A percentile compares a stretch with the other conserved stretches of the same genome.
Evolutionary conservation across 2,329 filamentous ascomycete species (phyloP).

Genomic region (Proliferodiscus dingleyae): DNA sequence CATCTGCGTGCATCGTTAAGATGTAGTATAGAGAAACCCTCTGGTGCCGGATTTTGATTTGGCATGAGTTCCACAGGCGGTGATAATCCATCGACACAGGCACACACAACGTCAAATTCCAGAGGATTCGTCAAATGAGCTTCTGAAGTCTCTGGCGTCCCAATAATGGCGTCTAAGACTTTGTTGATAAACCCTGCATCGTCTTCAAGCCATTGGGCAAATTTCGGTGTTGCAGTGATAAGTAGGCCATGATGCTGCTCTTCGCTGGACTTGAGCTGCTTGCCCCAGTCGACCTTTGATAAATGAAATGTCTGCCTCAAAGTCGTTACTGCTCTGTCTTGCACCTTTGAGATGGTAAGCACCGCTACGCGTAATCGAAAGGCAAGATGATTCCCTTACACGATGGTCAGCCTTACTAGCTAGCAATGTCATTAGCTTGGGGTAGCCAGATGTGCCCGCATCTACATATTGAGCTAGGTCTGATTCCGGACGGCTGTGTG

Average conservation of each 20-base stretch:
- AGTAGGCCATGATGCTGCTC: constrained; percentile 20
- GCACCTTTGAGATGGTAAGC: neutral
- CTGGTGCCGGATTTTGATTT: constrained; percentile 19
- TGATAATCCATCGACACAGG: constrained; percentile 51
- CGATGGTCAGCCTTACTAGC: neutral
- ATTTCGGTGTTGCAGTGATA: constrained; percentile 31
- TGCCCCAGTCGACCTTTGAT: neutral
- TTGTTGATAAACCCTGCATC: constrained; percentile 24
- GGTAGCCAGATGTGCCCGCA: too few species aligned
- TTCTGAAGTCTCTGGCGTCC: neutral
- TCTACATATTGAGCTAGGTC: too few species aligned
- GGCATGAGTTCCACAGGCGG: constrained; percentile 23
- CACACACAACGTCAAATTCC: constrained; percentile 46
- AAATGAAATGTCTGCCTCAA: neutral
- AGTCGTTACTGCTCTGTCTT: neutral
- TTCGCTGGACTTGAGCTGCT: neutral
- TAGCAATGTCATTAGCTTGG: neutral
- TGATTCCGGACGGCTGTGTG: too few species aligned
- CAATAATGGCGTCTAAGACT: constrained; percentile 17
- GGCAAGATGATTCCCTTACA: neutral
- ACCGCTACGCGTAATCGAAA: neutral
- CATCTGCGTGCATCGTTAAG: constrained; percentile 37
- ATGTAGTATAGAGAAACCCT: constrained; percentile 49
- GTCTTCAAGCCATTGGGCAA: constrained; percentile 29
- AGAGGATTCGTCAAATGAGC: neutral